Evolutionary conservation across 139 green algal species (phyloP).

Genomic region (Penium margaritaceum): DNA sequence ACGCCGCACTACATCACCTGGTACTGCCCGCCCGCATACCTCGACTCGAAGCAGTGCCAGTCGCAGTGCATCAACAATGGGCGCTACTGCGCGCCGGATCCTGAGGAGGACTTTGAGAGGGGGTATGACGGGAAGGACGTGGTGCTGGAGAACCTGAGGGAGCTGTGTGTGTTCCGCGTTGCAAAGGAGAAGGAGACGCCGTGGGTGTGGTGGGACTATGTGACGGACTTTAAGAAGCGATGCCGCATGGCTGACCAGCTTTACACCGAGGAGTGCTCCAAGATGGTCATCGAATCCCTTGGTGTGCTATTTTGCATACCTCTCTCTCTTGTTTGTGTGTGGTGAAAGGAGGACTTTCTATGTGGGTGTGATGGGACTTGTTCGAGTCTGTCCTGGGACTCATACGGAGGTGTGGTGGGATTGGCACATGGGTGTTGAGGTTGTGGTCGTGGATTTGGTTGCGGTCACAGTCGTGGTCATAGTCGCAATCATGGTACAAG

Average conservation of each 20-base stretch:
- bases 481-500: no score
- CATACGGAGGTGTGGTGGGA: no score
- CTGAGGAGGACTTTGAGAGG: constrained; percentile 46
- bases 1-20: constrained; percentile 83
- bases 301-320: constrained; percentile 16
- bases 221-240: constrained; percentile 56
- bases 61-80: constrained; percentile 71
- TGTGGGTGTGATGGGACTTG: no score
- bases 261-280: constrained; percentile 68
- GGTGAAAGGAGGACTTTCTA: no score
- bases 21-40: constrained; percentile 59
- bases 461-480: no score
- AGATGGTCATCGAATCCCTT: constrained; percentile 53
- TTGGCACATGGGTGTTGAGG: no score
- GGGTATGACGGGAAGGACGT: constrained; percentile 58
- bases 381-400: no score
- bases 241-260: constrained; percentile 62
- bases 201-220: constrained; percentile 85
- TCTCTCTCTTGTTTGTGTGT: no score
- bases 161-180: constrained; percentile 75
- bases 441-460: no score
- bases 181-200: constrained; percentile 50
- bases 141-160: constrained; percentile 73
- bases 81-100: constrained; percentile 76
- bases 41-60: constrained; percentile 58